Evolutionary conservation across 495 filamentous ascomycete species (phyloP), one percentile per base, ranked within the genome.

Genomic region (Penicillium mononematosum): DNA sequence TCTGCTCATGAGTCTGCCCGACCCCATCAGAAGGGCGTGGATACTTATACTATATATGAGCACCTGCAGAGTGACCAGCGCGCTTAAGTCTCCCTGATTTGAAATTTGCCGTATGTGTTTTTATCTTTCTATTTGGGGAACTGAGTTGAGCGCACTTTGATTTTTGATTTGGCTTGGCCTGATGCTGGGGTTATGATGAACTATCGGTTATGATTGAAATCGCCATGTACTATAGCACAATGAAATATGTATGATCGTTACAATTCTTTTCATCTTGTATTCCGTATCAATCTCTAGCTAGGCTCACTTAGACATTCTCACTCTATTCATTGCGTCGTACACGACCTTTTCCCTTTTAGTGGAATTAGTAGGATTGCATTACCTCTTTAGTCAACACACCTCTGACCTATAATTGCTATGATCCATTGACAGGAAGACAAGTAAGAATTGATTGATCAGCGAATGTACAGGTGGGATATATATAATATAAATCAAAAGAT

Each of bases 31-130:
- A 71, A 74, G 64, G 67, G 64, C 11, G 61, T 68, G 19, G 69
- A 71, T 39, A 69, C 70, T 50, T 63, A 76, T 52, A 72, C 67
- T 25, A 62, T 67, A 43, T 85, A 72, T 64, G 67, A 77, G 57
- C 60, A 55, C 22, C 58, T 85, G 62, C 66, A 75, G 49, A 53
- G 56, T 10, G 79, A 83, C 55, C 75, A 81, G 70, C 62, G 66
- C 24, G 71, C 66, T 46, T 78, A 72, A 58, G 27, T 12, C n/a
- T 14, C 12, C 8, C 2, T 10, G 2, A 7, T 48, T 22, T 39
- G 22, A 8, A 8, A 34, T 17, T 24, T 53, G 25, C 14, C 3
- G 6, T 36, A 27, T 25, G 27, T 53, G 47, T 48, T 59, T 59
- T 41, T 42, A 45, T 49, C 27, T 19, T 22, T 59, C 3, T 34